These are phyloP conservation scores for Aspergillus steynii DNA, from an alignment of 495 filamentous ascomycete genomes.

Conservation along the genomic window DNA sequence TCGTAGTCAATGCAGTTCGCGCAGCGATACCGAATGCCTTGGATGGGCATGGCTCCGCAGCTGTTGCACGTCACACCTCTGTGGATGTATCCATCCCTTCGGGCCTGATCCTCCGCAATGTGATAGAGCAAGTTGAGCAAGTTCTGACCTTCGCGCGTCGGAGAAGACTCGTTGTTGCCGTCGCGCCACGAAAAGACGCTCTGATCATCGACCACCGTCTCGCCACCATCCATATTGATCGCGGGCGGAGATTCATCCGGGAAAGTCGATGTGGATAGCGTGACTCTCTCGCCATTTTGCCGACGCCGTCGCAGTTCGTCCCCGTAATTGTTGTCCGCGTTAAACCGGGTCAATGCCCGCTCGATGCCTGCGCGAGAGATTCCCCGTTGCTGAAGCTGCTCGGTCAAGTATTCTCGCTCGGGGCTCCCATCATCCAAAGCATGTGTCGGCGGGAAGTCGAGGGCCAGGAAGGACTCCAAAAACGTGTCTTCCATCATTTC, in stretches of 20 bases:
- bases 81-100: constrained; percentile 85
- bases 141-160: constrained; percentile 68
- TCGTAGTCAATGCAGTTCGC: constrained; percentile 92
- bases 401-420: constrained; percentile 40
- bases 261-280: constrained; percentile 42
- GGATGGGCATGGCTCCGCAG: constrained; percentile 82
- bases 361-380: constrained; percentile 45
- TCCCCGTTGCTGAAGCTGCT: constrained; percentile 43
- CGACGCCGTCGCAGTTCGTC: constrained; percentile 45
- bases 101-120: constrained; percentile 80
- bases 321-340: constrained; percentile 45
- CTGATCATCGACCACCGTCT: constrained; percentile 60
- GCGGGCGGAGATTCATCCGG: constrained; percentile 50
- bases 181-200: constrained; percentile 59
- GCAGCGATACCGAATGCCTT: constrained; percentile 88
- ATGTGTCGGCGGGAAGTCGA: constrained; percentile 46
- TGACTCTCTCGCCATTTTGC: constrained; percentile 45
- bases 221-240: constrained; percentile 49
- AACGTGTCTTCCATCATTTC: constrained; percentile 54
- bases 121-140: constrained; percentile 71
- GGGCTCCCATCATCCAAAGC: constrained; percentile 30
- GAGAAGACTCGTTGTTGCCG: constrained; percentile 51
- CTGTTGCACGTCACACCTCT: constrained; percentile 91
- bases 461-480: constrained; percentile 49
- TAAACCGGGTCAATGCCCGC: constrained; percentile 41